These are phyloP conservation scores for Claviceps humidiphila DNA, from an alignment of 2,329 filamentous ascomycete genomes.

Conservation along the genomic window DNA sequence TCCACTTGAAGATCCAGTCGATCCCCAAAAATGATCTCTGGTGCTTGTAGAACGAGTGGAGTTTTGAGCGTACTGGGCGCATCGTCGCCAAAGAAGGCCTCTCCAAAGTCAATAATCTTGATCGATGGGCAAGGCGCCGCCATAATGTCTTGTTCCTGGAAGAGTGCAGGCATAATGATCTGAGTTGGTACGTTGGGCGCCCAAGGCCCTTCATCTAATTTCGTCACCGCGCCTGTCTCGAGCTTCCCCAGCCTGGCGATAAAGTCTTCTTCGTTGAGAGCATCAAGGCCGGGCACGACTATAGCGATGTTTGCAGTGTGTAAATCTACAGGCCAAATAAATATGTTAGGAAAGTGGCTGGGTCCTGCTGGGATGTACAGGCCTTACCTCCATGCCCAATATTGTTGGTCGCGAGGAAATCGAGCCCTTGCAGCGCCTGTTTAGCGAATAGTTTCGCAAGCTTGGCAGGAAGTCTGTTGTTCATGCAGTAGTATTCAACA, in stretches of 20 bases:
- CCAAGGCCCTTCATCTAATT: neutral
- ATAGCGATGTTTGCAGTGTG: neutral
- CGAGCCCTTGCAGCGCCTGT: neutral
- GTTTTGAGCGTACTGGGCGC: neutral
- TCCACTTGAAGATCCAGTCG: neutral
- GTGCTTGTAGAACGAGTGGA: neutral
- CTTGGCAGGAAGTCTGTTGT: neutral
- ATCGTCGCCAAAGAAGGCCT: neutral
- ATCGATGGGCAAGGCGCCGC: neutral
- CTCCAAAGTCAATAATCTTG: neutral
- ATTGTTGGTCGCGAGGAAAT: neutral
- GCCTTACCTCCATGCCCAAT: neutral
- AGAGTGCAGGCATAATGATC: neutral
- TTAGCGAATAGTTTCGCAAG: neutral
- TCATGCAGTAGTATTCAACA: neutral
- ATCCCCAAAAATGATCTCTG: neutral
- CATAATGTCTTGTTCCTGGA: neutral
- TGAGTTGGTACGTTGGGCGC: neutral
- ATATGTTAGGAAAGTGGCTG: neutral
- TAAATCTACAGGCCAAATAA: neutral
- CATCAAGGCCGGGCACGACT: neutral
- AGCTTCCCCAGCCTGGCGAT: neutral
- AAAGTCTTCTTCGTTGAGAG: too few species aligned
- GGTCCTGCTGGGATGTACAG: neutral
- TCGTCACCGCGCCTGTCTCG: neutral